Evolutionary conservation across 192 early-diverging fungal species (phyloP).

Genomic region (Neocallimastix lanati): DNA sequence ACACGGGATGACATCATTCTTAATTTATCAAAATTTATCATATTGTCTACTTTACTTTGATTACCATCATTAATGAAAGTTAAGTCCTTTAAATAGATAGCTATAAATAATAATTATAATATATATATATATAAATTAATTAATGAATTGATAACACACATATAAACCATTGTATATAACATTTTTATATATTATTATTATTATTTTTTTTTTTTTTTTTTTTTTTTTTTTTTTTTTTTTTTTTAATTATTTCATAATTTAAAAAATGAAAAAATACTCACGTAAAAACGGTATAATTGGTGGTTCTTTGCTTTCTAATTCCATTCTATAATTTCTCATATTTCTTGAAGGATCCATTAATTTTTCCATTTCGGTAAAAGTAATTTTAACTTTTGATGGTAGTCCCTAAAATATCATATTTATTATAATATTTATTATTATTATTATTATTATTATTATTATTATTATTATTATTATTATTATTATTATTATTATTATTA

Average conservation of each 20-base stretch:
- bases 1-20: constrained; percentile 40
- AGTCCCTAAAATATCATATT: constrained; percentile 14
- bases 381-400: constrained; percentile 22
- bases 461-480: too few species aligned
- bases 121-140: too few species aligned
- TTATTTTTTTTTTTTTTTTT: too few species aligned
- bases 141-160: neutral
- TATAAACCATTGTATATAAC: too few species aligned
- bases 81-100: constrained; percentile 39
- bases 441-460: too few species aligned
- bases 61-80: constrained; percentile 49
- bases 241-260: neutral
- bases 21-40: constrained; percentile 46
- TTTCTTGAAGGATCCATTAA: constrained; percentile 35
- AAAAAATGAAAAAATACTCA: constrained; percentile 5
- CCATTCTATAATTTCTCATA: constrained; percentile 37
- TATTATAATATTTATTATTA: too few species aligned
- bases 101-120: constrained; percentile 6
- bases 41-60: constrained; percentile 21
- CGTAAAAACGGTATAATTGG: constrained; percentile 46
- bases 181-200: too few species aligned
- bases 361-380: constrained; percentile 25
- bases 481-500: too few species aligned
- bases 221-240: too few species aligned
- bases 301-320: constrained; percentile 13